phyloP scores from a whole-genome alignment of 805 yeast genomes.

The Schwanniomyces sp. region DNA sequence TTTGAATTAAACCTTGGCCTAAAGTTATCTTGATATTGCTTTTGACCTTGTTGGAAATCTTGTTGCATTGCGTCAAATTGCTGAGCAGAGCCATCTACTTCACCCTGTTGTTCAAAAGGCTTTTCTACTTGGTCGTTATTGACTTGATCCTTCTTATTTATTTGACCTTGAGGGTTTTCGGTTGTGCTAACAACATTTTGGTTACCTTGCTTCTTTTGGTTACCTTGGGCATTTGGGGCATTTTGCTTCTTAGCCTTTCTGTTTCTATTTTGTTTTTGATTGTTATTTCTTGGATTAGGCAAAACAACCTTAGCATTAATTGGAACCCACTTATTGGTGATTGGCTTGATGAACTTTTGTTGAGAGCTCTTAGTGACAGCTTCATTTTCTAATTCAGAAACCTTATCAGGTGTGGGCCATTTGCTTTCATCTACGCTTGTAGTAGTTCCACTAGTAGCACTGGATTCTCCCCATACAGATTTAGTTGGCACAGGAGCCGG shows the following conservation, averaged over 20 bases:
- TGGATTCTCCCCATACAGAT: constrained; percentile 40
- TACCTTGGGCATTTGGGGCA: constrained; percentile 7
- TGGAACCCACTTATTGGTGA: constrained; percentile 47
- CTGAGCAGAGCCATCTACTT: constrained; percentile 2
- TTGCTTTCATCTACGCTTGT: constrained; percentile 38
- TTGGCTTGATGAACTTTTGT: constrained; percentile 41
- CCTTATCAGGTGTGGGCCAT: constrained; percentile 45
- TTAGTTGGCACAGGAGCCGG: constrained; percentile 48
- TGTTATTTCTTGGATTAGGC: constrained; percentile 31
- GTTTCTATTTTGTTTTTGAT: constrained; percentile 19
- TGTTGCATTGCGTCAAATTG: constrained; percentile 5
- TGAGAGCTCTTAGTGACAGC: constrained; percentile 11
- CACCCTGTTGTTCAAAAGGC: constrained; percentile 3
- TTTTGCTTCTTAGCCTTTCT: constrained; percentile 29
- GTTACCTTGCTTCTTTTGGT: constrained; percentile 8
- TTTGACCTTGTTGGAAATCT: constrained; percentile 5
- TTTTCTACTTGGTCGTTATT: constrained; percentile 2
- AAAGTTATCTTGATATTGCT: constrained; percentile 10
- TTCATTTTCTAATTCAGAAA: constrained; percentile 13
- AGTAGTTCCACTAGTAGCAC: constrained; percentile 8
- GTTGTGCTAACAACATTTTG: not conserved
- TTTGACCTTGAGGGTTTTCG: not conserved
- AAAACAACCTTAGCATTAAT: constrained; percentile 42
- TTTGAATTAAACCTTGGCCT: constrained; percentile 10
- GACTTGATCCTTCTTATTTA: constrained; percentile 4